phyloP scores from a whole-genome alignment of 2,329 filamentous ascomycete species.

The Gaeumannomyces tritici region DNA sequence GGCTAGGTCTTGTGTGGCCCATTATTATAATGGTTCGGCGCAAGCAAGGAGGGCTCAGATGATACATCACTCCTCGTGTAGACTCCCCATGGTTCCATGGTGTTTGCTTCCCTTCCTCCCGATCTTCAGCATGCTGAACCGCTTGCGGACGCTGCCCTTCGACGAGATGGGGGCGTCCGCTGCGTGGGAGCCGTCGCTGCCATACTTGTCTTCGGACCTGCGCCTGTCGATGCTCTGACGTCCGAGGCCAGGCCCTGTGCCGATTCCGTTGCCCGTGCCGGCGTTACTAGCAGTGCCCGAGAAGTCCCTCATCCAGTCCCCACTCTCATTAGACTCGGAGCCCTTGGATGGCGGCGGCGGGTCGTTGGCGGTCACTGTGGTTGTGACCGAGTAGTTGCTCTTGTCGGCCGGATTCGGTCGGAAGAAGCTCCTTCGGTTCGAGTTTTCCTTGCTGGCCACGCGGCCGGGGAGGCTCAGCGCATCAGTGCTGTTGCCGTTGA shows the following conservation, averaged over 20 bases:
- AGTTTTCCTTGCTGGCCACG: conserved; percentile 19
- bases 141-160: conserved; percentile 62
- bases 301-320: conserved; percentile 22
- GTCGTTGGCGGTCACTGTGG: neutral
- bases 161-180: conserved; percentile 14
- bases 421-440: conserved; percentile 35
- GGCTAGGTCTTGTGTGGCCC: neutral
- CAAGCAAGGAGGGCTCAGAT: neutral
- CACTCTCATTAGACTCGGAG: conserved; percentile 9
- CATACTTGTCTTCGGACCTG: conserved; percentile 3
- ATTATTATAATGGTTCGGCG: no score
- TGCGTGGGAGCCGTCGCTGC: conserved; percentile 12
- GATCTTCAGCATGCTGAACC: conserved; percentile 68
- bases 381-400: conserved; percentile 1
- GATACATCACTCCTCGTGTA: conserved; percentile 41
- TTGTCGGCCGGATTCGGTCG: conserved; percentile 19
- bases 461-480: conserved; percentile 17
- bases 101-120: conserved; percentile 58
- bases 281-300: conserved; percentile 6
- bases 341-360: neutral
- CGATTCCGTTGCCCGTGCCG: neutral
- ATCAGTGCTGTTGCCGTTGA: conserved; percentile 17
- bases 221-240: conserved; percentile 15
- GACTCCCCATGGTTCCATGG: conserved; percentile 39
- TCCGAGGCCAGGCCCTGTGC: neutral